phyloP scores from a whole-genome alignment of 805 yeast genomes.

The Metschnikowia kunwiensis region DNA sequence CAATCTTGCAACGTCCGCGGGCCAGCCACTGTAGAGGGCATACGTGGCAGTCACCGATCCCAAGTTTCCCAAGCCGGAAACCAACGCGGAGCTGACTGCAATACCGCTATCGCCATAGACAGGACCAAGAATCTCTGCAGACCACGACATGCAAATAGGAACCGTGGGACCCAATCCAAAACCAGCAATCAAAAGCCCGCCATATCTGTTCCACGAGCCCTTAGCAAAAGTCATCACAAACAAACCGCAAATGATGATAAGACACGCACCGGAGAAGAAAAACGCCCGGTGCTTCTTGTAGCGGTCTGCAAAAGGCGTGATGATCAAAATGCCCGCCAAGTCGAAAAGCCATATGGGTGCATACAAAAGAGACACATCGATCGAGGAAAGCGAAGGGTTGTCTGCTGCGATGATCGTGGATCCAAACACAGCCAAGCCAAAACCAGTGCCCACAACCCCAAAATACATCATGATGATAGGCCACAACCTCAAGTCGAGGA shows the following conservation, averaged over 20 bases:
- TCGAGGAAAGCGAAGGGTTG: slow-evolving; percentile 60
- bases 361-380: slow-evolving; percentile 68
- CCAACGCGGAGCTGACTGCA: slow-evolving; percentile 79
- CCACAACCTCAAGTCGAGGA: slow-evolving; percentile 69
- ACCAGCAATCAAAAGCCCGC: slow-evolving; percentile 77
- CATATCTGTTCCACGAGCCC: slow-evolving; percentile 73
- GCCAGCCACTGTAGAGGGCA: slow-evolving; percentile 87
- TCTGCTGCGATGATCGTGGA: slow-evolving; percentile 68
- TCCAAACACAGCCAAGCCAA: slow-evolving; percentile 81
- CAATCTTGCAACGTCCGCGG: slow-evolving; percentile 60
- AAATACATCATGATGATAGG: slow-evolving; percentile 84
- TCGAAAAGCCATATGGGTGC: slow-evolving; percentile 94
- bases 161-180: slow-evolving; percentile 90
- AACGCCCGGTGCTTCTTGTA: slow-evolving; percentile 56
- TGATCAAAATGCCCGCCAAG: slow-evolving; percentile 63
- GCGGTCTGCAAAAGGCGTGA: slow-evolving; percentile 80
- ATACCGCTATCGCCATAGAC: slow-evolving; percentile 80
- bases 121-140: slow-evolving; percentile 69
- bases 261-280: slow-evolving; percentile 59
- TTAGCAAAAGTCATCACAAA: slow-evolving; percentile 73
- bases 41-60: slow-evolving; percentile 86
- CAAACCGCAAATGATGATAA: slow-evolving; percentile 71
- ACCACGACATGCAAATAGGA: slow-evolving; percentile 82
- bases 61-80: slow-evolving; percentile 81
- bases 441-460: slow-evolving; percentile 91